These are phyloP conservation scores for Nakazawaea molendinolei DNA, from an alignment of 805 yeast species.

Conservation along the genomic window DNA sequence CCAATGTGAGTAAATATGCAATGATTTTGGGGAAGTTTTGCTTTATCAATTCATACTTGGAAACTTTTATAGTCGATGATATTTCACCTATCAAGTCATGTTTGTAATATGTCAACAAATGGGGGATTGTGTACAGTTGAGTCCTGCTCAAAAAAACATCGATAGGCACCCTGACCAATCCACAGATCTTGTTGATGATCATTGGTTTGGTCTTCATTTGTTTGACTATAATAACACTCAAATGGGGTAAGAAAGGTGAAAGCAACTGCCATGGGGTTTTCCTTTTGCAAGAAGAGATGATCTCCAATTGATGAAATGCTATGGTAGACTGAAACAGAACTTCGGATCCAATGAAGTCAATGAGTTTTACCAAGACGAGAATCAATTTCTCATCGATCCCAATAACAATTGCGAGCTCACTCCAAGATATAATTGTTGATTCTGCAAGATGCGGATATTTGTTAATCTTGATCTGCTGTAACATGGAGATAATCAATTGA, in stretches of 20 bases:
- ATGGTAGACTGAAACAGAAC: conserved; percentile 62
- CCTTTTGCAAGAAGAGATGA: conserved; percentile 48
- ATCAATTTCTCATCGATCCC: conserved; percentile 60
- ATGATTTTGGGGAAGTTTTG: conserved; percentile 45
- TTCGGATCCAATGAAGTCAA: conserved; percentile 57
- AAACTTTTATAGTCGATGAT: conserved; percentile 41
- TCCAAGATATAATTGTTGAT: conserved; percentile 54
- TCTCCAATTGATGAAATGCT: conserved; percentile 57
- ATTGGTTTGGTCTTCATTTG: conserved; percentile 41
- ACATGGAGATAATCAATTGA: conserved; percentile 32
- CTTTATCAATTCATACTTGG: conserved; percentile 41
- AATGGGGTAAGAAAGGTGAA: conserved; percentile 71
- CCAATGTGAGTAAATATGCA: conserved; percentile 51
- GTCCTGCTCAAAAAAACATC: conserved; percentile 63
- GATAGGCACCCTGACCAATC: conserved; percentile 55
- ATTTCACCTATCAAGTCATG: conserved; percentile 57
- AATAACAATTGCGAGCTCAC: conserved; percentile 54
- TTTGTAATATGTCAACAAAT: conserved; percentile 60
- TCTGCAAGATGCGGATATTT: conserved; percentile 41
- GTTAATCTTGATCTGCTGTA: conserved; percentile 36
- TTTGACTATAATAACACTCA: conserved; percentile 59
- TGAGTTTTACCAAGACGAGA: conserved; percentile 54
- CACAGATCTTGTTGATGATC: conserved; percentile 54
- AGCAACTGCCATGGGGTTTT: conserved; percentile 74
- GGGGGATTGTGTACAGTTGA: conserved; percentile 68